These are phyloP conservation scores for Xylariaceae sp. DNA, from an alignment of 2,329 filamentous ascomycete species.

Conservation along the genomic window DNA sequence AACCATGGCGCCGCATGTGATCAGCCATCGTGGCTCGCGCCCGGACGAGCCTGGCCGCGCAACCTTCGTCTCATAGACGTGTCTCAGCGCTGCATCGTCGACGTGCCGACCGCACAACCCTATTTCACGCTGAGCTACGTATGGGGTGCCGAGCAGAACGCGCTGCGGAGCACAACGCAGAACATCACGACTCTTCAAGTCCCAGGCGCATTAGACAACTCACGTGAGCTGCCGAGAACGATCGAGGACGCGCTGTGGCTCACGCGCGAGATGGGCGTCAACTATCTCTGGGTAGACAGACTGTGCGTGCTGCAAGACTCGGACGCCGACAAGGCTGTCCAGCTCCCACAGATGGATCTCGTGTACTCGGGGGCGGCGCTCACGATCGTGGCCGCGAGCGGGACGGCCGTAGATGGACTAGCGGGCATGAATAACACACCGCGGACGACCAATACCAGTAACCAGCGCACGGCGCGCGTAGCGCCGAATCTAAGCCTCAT, in stretches of 20 bases:
- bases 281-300: constrained; percentile 40
- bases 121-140: constrained; percentile 34
- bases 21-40: constrained; percentile 17
- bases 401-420: constrained; percentile 25
- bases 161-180: constrained; percentile 14
- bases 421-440: constrained; percentile 23
- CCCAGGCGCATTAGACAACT: constrained; percentile 8
- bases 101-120: constrained; percentile 2
- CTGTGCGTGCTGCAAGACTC: constrained; percentile 41
- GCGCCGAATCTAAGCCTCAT: constrained; percentile 25
- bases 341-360: constrained; percentile 38
- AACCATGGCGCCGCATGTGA: constrained; percentile 21
- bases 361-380: constrained; percentile 34
- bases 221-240: constrained; percentile 22
- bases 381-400: constrained; percentile 36
- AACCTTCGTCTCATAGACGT: constrained; percentile 27
- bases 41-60: constrained; percentile 17
- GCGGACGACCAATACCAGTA: constrained; percentile 6
- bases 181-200: constrained; percentile 8
- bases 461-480: constrained; percentile 25
- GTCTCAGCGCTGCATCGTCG: constrained; percentile 21
- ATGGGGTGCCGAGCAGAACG: constrained; percentile 24
- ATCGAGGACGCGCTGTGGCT: constrained; percentile 32
- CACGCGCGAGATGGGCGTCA: constrained; percentile 29
- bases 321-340: constrained; percentile 25